phyloP scores from a whole-genome alignment of 1,139 yeast species.

The Yamadazyma epiphylla region DNA sequence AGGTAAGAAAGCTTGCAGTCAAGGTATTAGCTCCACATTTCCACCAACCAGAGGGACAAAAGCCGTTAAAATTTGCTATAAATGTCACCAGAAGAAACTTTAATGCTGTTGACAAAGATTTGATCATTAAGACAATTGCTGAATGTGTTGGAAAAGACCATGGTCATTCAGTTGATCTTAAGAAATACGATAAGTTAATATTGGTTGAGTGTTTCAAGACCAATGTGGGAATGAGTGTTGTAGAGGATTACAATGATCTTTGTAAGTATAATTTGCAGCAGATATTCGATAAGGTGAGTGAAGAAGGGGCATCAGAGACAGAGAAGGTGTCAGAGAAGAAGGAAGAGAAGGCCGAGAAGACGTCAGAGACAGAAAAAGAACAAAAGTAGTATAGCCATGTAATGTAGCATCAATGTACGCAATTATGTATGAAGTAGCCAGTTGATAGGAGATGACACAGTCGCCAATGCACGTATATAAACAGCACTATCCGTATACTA shows the following conservation, averaged over 20 bases:
- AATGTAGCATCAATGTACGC: no score
- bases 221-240: constrained; percentile 79
- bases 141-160: constrained; percentile 65
- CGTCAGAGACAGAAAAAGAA: no score
- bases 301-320: constrained; percentile 7
- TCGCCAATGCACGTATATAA: no score
- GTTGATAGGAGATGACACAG: no score
- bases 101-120: constrained; percentile 64
- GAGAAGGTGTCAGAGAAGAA: constrained; percentile 2
- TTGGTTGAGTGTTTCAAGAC: constrained; percentile 85
- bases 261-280: constrained; percentile 62
- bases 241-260: constrained; percentile 53
- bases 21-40: constrained; percentile 65
- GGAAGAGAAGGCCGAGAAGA: constrained; percentile 1
- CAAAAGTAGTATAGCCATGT: no score
- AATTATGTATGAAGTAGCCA: no score
- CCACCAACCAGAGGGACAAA: constrained; percentile 48
- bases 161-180: constrained; percentile 77
- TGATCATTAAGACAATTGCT: constrained; percentile 69
- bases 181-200: constrained; percentile 72
- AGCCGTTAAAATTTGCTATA: constrained; percentile 68
- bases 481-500: no score
- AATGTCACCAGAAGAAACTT: constrained; percentile 78
- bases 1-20: constrained; percentile 54
- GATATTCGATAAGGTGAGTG: constrained; percentile 47